Evolutionary conservation across 2,329 filamentous ascomycete genomes (phyloP), one percentile per base, ranked within the genome.

Genomic region (Sordariomycetes sp.): DNA sequence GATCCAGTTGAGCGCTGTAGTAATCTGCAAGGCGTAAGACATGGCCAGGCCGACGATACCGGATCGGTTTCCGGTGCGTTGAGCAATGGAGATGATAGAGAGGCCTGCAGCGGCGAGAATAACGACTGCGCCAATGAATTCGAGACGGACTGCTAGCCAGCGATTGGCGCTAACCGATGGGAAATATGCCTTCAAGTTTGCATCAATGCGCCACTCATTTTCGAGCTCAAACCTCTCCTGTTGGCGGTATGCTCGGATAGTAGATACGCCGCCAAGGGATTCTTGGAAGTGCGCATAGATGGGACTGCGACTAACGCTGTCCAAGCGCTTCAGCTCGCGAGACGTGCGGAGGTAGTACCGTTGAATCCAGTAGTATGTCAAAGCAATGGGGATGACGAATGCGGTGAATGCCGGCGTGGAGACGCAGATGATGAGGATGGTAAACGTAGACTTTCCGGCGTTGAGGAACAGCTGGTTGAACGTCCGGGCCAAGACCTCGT

Each of bases 221-320:
- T 98, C 93, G 38, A 84, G 67, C 41, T 85, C 75, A 58, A 98
- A 98, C 37, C 92, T 75, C 43, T 78, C 68, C 57, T 94, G 79
- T 56, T 98, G 90, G 41, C 82, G 75, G 64, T 94, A 98, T 23
- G 92, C 93, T 44, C 93, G 83, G 51, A 98, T 96, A 9, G 92
- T 98, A 39, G 85, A 86, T 52, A 95, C 82, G 28, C 92, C 92
- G 41, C 86, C 90, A 8, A 98, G 74, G 2, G 87, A 93, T 61
- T 98, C 93, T 55, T 98, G 92, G 64, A 98, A 98, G 58, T 98
- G 93, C 6, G 92, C 92, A 57, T 88, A 98, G 48, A 98, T 94
- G 18, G 93, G 93, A 56, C 88, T 95, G 48, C 87, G 81, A 55
- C 83, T 94, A 46, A 96, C 82, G 54, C 88, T 95, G 60, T 98